Evolutionary conservation across 352 stramenopile genomes (phyloP).

Genomic region (Phytophthora aleatoria): DNA sequence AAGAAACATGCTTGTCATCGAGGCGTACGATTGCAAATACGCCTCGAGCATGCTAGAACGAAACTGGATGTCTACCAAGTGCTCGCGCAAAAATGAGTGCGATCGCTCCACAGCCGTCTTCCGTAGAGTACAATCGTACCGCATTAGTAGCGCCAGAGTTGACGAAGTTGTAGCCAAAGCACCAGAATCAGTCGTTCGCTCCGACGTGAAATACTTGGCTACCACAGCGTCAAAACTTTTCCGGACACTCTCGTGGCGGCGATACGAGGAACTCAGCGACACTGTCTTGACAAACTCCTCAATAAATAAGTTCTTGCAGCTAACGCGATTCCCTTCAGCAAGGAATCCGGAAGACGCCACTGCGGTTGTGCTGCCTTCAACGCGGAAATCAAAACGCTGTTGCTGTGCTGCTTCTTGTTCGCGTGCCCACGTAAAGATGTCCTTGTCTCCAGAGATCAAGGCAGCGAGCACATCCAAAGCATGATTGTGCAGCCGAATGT

Average conservation of each 20-base stretch:
- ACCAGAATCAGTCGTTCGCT: slow-evolving; percentile 8
- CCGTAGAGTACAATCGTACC: slow-evolving; percentile 70
- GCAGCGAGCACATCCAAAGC: slow-evolving; percentile 30
- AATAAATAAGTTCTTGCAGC: slow-evolving; percentile 77
- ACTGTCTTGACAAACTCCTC: slow-evolving; percentile 73
- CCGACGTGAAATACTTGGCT: slow-evolving; percentile 46
- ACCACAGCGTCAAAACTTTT: slow-evolving; percentile 64
- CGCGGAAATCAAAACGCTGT: slow-evolving; percentile 42
- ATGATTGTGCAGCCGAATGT: slow-evolving; percentile 41
- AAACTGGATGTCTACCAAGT: slow-evolving; percentile 76
- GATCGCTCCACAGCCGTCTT: slow-evolving; percentile 62
- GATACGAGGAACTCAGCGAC: slow-evolving; percentile 57
- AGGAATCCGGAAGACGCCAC: slow-evolving; percentile 28
- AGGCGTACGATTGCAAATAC: slow-evolving; percentile 70
- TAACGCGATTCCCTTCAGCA: slow-evolving; percentile 37
- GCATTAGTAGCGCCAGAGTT: slow-evolving; percentile 57
- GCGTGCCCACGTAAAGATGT: slow-evolving; percentile 36
- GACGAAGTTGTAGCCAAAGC: slow-evolving; percentile 26
- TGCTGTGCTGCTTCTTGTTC: slow-evolving; percentile 41
- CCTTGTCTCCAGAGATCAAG: slow-evolving; percentile 28
- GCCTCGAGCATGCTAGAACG: slow-evolving; percentile 76
- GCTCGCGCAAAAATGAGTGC: slow-evolving; percentile 75
- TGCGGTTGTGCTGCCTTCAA: slow-evolving; percentile 20
- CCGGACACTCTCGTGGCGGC: slow-evolving; percentile 60
- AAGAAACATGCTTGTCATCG: slow-evolving; percentile 80